Evolutionary conservation across 495 filamentous ascomycete species (phyloP).

Genomic region (Penicillium cosmopolitanum): DNA sequence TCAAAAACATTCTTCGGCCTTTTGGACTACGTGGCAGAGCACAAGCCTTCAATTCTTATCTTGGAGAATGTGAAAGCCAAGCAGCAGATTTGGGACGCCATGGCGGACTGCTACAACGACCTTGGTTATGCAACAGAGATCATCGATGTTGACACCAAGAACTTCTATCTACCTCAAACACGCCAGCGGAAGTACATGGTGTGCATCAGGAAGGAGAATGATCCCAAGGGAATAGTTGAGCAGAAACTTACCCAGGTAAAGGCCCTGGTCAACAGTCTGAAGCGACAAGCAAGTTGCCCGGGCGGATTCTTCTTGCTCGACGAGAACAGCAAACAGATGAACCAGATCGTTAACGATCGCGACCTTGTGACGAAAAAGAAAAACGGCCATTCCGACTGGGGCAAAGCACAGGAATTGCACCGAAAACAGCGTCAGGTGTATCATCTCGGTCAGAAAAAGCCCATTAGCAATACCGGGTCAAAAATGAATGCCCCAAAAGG

Average conservation of each 20-base stretch:
- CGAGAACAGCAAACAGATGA: conserved; percentile 59
- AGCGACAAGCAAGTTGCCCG: conserved; percentile 64
- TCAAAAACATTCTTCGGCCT: conserved; percentile 69
- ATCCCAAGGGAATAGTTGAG: conserved; percentile 8
- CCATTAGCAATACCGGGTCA: conserved; percentile 60
- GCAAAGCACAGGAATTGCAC: background rate
- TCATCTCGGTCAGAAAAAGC: conserved; percentile 54
- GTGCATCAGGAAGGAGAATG: conserved; percentile 52
- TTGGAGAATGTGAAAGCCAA: conserved; percentile 73
- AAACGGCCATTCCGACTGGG: background rate
- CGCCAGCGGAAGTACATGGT: conserved; percentile 73
- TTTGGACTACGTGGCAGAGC: conserved; percentile 55
- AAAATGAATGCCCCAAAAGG: conserved; percentile 47
- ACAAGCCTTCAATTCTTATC: conserved; percentile 66
- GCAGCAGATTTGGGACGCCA: conserved; percentile 56
- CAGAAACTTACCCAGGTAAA: background rate
- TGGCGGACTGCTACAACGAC: conserved; percentile 51
- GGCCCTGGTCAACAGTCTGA: conserved; percentile 31
- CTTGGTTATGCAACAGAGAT: conserved; percentile 58
- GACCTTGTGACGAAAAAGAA: background rate
- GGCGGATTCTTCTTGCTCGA: conserved; percentile 64
- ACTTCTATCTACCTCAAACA: conserved; percentile 82
- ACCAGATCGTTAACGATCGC: conserved; percentile 50
- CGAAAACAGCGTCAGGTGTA: conserved; percentile 43
- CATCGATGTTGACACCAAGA: conserved; percentile 65